Conservation (phyloP, 176 grass and related monocot genomes). For the Oryza australiensis region DNA sequence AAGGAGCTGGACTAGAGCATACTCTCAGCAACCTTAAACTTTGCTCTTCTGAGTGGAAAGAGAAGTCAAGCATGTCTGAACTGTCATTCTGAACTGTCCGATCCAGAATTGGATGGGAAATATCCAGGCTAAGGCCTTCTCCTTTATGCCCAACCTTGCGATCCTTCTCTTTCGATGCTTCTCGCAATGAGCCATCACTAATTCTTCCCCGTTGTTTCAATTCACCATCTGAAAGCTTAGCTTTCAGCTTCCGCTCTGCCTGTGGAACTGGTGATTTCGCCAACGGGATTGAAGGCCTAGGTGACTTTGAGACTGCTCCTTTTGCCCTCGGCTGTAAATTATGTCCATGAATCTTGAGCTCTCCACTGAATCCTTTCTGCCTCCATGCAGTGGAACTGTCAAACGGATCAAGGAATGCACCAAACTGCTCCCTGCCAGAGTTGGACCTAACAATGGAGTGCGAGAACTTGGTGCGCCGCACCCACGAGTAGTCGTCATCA, state of each 20-base stretch:
- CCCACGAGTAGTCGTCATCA: conserved; percentile 78
- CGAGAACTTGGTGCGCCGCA: conserved; percentile 82
- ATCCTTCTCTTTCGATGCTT: conserved; percentile 17
- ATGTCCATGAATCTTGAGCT: conserved; percentile 5
- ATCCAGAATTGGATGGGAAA: background rate
- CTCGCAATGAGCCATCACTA: conserved; percentile 2
- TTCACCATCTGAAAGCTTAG: conserved; percentile 36
- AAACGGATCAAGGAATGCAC: conserved; percentile 36
- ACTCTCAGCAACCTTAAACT: conserved; percentile 49
- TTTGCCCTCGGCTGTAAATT: conserved; percentile 22
- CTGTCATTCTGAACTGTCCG: background rate
- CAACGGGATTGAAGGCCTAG: conserved; percentile 39
- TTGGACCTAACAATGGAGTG: conserved; percentile 57
- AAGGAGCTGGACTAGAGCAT: conserved; percentile 53
- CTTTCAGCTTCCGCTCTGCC: conserved; percentile 40
- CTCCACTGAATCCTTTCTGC: conserved; percentile 14
- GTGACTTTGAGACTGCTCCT: background rate
- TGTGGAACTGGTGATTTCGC: conserved; percentile 23
- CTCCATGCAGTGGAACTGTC: background rate
- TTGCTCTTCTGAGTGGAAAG: conserved; percentile 61
- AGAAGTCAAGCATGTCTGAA: conserved; percentile 40
- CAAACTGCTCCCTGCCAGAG: conserved; percentile 46
- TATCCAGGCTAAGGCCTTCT: conserved; percentile 30
- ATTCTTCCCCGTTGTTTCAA: background rate
- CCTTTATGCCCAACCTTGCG: background rate